Evolutionary conservation across 306 rosid genomes (phyloP).

Genomic region (Pyrus betulifolia): DNA sequence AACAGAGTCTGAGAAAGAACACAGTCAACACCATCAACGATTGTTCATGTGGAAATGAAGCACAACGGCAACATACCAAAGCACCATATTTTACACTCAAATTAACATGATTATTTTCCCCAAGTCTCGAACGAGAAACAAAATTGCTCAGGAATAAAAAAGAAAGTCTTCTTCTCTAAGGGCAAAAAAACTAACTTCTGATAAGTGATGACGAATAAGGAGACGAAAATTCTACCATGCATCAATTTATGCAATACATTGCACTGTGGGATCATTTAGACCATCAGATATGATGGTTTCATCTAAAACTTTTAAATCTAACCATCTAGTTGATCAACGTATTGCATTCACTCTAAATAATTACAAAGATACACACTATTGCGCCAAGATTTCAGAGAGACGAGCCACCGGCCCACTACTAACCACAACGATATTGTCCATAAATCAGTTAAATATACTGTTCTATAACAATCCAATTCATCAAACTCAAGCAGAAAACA

Average conservation of each 20-base stretch:
- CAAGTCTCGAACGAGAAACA: neutral
- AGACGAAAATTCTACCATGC: neutral
- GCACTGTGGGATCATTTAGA: neutral
- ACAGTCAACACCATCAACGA: slow-evolving; percentile 20
- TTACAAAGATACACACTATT: neutral
- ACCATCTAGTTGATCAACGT: too few species aligned
- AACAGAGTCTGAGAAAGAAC: slow-evolving; percentile 31
- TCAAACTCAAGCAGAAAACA: neutral
- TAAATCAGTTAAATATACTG: neutral
- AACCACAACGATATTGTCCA: too few species aligned
- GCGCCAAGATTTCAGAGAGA: too few species aligned
- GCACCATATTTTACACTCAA: neutral
- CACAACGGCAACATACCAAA: neutral
- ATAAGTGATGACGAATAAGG: neutral
- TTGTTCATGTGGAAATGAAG: neutral
- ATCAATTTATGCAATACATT: too few species aligned
- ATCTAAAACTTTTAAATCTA: neutral
- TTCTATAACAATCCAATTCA: slow-evolving; percentile 2
- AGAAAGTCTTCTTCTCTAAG: neutral
- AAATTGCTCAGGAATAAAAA: neutral
- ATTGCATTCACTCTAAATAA: neutral
- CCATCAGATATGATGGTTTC: neutral
- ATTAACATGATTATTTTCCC: neutral
- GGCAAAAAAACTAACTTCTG: neutral
- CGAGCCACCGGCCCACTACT: too few species aligned